These are phyloP conservation scores for Rubia yunnanensis DNA, from an alignment of 257 asterid species.

Conservation along the genomic window DNA sequence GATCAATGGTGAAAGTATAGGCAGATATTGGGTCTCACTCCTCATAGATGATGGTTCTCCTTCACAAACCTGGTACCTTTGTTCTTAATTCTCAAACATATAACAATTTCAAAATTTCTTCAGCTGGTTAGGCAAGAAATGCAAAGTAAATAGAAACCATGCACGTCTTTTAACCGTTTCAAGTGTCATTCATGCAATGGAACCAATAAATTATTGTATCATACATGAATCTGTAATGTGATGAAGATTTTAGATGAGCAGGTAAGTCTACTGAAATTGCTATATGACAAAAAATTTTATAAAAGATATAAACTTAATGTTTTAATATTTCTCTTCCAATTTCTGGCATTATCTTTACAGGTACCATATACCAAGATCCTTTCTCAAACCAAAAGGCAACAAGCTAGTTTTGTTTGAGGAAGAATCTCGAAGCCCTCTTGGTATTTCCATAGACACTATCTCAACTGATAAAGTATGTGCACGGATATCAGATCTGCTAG, in stretches of 20 bases:
- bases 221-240: neutral
- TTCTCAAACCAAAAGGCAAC: conserved; percentile 52
- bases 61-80: conserved; percentile 61
- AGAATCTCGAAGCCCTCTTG: conserved; percentile 64
- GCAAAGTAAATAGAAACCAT: neutral
- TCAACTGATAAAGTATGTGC: conserved; percentile 44
- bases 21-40: conserved; percentile 80
- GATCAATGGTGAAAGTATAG: conserved; percentile 75
- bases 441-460: conserved; percentile 50
- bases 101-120: neutral
- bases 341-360: conserved; percentile 24
- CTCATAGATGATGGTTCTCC: conserved; percentile 48
- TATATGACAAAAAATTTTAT: neutral
- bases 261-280: neutral
- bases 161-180: neutral
- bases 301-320: neutral
- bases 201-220: neutral
- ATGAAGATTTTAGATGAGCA: neutral
- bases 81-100: neutral
- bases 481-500: conserved; percentile 26
- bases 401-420: conserved; percentile 65
- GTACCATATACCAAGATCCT: conserved; percentile 82
- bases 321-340: neutral
- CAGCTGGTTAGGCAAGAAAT: neutral
- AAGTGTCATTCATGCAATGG: neutral